Evolutionary conservation across 2,329 filamentous ascomycete species (phyloP).

Genomic region (Lecanicillium sp.): DNA sequence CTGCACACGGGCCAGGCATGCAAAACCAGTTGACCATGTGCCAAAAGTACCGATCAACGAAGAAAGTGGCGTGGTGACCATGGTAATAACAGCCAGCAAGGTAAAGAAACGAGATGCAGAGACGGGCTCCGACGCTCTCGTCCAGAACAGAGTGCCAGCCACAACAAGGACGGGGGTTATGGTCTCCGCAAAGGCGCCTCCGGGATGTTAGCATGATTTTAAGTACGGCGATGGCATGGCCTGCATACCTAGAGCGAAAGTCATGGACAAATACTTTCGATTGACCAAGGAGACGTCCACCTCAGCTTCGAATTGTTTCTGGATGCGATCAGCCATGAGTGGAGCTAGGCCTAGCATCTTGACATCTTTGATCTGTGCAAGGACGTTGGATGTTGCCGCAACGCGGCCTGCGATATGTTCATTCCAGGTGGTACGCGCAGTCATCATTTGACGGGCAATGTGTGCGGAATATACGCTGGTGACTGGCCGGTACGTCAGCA

Average conservation of each 20-base stretch:
- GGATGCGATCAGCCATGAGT: neutral
- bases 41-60: neutral
- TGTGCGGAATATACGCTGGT: neutral
- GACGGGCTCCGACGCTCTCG: neutral
- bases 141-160: slow-evolving; percentile 4
- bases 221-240: too few relatives aligned
- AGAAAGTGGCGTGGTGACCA: neutral
- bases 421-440: slow-evolving; percentile 1
- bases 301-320: slow-evolving; percentile 1
- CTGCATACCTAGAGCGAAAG: too few relatives aligned
- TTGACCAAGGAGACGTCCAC: neutral
- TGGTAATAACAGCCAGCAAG: neutral
- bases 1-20: slow-evolving; percentile 5
- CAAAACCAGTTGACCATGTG: neutral
- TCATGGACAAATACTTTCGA: too few relatives aligned
- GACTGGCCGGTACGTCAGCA: neutral
- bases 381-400: slow-evolving; percentile 2
- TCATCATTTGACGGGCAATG: slow-evolving; percentile 3
- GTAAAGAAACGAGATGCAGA: neutral
- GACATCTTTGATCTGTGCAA: slow-evolving; percentile 7
- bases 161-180: slow-evolving; percentile 3
- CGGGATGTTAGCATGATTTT: neutral
- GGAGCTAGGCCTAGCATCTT: slow-evolving; percentile 1
- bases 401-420: slow-evolving; percentile 2
- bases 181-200: neutral